phyloP scores from a whole-genome alignment of 345 rosid species.

The Hypericum androsaemum region DNA sequence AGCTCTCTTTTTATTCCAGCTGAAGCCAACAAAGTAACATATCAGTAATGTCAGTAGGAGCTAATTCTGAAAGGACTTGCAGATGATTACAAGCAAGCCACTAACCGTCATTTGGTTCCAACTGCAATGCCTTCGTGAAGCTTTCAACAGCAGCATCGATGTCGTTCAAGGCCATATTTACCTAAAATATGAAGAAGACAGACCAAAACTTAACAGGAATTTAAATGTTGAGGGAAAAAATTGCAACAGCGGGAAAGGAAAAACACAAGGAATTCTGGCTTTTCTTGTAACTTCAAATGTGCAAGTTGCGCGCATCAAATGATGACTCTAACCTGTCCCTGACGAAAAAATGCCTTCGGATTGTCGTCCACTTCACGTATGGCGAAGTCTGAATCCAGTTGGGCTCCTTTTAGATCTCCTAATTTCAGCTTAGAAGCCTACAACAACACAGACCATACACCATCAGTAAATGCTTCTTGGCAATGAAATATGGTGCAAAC shows the following conservation, averaged over 20 bases:
- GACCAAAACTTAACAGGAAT: too few relatives aligned
- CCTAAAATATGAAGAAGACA: constrained; percentile 33
- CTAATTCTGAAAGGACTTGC: background rate
- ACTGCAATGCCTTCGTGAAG: constrained; percentile 66
- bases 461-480: too few relatives aligned
- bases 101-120: constrained; percentile 91
- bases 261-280: too few relatives aligned
- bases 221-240: too few relatives aligned
- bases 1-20: background rate
- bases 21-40: background rate
- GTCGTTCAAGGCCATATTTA: constrained; percentile 82
- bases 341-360: constrained; percentile 90
- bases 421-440: constrained; percentile 86
- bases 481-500: too few relatives aligned
- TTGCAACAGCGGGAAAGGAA: too few relatives aligned
- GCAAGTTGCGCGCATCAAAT: constrained; percentile 2
- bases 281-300: too few relatives aligned
- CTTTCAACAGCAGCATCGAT: constrained; percentile 93
- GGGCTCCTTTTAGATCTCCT: constrained; percentile 82
- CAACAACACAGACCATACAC: constrained; percentile 4
- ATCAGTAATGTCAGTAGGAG: constrained; percentile 9
- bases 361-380: constrained; percentile 79
- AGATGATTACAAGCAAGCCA: background rate
- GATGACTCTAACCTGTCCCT: constrained; percentile 67
- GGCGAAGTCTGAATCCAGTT: constrained; percentile 78